A percentile compares a stretch with the other conserved stretches of the same genome.
Evolutionary conservation across 1,284 basidiomycete species (phyloP).

Genomic region (Phylloboletellus chloephorus): DNA sequence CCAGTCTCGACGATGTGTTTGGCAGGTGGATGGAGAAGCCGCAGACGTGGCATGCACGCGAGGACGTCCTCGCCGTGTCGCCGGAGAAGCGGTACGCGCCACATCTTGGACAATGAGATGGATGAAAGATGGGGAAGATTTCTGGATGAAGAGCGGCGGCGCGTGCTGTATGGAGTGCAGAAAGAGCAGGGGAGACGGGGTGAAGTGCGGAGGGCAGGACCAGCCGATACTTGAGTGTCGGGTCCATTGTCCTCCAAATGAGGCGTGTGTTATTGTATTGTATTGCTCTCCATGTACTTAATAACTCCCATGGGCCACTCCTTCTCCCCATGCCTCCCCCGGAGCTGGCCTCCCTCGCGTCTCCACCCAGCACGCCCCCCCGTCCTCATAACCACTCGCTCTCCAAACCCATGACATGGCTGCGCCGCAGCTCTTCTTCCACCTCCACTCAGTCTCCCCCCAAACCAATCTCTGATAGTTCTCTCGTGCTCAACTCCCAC

Average conservation of each 20-base stretch:
- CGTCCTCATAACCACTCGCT: conserved; percentile 26
- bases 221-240: conserved; percentile 44
- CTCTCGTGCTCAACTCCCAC: conserved; percentile 41
- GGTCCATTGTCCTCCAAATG: conserved; percentile 23
- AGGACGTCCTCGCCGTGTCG: too few species aligned
- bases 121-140: conserved; percentile 17
- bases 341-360: conserved; percentile 43
- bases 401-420: conserved; percentile 31
- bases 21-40: conserved; percentile 11
- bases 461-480: conserved; percentile 51
- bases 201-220: conserved; percentile 45
- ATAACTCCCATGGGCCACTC: too few species aligned
- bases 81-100: conserved; percentile 40
- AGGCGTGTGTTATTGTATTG: conserved; percentile 28
- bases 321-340: conserved; percentile 10
- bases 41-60: conserved; percentile 18
- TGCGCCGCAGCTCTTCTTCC: conserved; percentile 26
- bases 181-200: conserved; percentile 47
- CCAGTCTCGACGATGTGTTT: not conserved
- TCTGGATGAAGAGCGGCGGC: conserved; percentile 32
- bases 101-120: conserved; percentile 47
- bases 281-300: too few species aligned
- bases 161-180: conserved; percentile 54
- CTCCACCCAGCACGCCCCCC: conserved; percentile 26
- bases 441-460: conserved; percentile 25